Percentiles rank a stretch among this genome's conserved stretches.
phyloP scores from a whole-genome alignment of 1,139 yeast species.

The Protomyces inundatus region DNA sequence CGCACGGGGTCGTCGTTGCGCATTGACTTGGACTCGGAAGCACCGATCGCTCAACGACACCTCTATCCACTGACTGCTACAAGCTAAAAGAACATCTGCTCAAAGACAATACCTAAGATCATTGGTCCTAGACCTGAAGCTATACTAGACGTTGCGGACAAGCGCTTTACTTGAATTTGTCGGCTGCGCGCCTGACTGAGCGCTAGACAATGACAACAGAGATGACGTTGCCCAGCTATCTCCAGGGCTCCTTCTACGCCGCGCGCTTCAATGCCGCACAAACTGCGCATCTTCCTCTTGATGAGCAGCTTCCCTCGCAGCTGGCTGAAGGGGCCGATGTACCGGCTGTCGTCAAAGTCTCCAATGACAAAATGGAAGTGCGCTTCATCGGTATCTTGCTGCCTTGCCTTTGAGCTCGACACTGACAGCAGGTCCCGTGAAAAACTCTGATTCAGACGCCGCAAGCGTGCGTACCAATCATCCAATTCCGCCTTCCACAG shows the following conservation, averaged over 20 bases:
- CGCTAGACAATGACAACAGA: background rate
- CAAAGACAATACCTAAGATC: too few relatives aligned
- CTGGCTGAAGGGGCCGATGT: slow-evolving; percentile 26
- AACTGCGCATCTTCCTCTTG: background rate
- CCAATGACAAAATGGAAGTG: slow-evolving; percentile 26
- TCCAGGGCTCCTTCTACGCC: slow-evolving; percentile 26
- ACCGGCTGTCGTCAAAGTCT: slow-evolving; percentile 25
- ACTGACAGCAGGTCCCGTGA: slow-evolving; percentile 27
- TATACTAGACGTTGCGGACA: too few relatives aligned
- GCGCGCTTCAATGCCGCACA: slow-evolving; percentile 15
- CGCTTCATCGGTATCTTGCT: slow-evolving; percentile 24
- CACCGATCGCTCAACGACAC: too few relatives aligned
- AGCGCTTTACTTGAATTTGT: too few relatives aligned
- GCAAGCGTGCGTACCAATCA: slow-evolving; percentile 45
- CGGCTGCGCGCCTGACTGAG: too few relatives aligned
- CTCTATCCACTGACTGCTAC: too few relatives aligned
- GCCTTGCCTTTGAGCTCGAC: background rate
- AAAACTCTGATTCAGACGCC: slow-evolving; percentile 33
- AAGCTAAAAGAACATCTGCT: too few relatives aligned
- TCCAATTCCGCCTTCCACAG: slow-evolving; percentile 45
- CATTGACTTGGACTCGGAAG: too few relatives aligned
- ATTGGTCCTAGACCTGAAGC: too few relatives aligned
- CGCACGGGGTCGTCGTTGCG: too few relatives aligned
- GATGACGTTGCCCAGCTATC: slow-evolving; percentile 22
- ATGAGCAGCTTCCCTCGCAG: slow-evolving; percentile 17